Evolutionary conservation across 148 eudicot species (phyloP).

Genomic region (Rheum nobile): DNA sequence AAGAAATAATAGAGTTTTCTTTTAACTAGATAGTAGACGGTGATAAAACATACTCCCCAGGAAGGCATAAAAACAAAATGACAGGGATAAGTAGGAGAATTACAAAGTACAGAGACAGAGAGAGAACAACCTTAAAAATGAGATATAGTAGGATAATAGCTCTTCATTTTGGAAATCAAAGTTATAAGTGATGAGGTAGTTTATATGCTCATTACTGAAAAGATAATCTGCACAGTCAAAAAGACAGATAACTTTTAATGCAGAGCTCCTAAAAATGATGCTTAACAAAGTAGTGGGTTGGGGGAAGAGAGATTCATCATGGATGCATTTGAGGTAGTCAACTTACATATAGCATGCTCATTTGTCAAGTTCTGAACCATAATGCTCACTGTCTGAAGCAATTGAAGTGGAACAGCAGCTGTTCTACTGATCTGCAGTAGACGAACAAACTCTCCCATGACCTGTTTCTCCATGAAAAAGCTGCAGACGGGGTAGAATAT

Average conservation of each 20-base stretch:
- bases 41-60: not conserved
- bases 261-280: not conserved
- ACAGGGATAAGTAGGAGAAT: not conserved
- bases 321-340: conserved; percentile 1
- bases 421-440: conserved; percentile 66
- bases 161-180: conserved; percentile 96
- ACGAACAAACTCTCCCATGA: conserved; percentile 89
- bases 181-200: conserved; percentile 79
- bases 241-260: conserved; percentile 7
- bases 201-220: conserved; percentile 93
- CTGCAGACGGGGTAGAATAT: conserved; percentile 24
- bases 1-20: not conserved
- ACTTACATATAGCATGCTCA: conserved; percentile 92
- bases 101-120: not conserved
- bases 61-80: not conserved
- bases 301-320: not conserved
- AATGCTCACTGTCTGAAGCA: conserved; percentile 90
- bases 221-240: conserved; percentile 65
- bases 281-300: not conserved
- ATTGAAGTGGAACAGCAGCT: conserved; percentile 59
- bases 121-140: conserved; percentile 60
- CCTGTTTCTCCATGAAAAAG: conserved; percentile 97
- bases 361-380: conserved; percentile 74
- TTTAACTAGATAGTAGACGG: not conserved
- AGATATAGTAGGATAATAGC: conserved; percentile 76